Conservation (phyloP, 768 basidiomycete species). For the Paxillus rubicundulus region DNA sequence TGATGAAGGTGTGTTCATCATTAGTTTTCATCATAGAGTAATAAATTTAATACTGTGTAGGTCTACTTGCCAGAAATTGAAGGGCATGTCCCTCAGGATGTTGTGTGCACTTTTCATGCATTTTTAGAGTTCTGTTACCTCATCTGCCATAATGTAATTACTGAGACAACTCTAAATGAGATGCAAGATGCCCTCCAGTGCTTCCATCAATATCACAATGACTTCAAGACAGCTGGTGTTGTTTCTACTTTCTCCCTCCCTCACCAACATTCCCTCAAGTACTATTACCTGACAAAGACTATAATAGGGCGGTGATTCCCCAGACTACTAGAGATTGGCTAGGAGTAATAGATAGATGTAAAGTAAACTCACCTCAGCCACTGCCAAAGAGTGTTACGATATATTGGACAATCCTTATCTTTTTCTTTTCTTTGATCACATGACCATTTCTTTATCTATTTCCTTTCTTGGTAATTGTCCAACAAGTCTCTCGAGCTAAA, state of each 20-base stretch:
- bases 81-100: constrained; percentile 16
- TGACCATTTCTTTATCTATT: too few relatives aligned
- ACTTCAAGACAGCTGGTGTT: constrained; percentile 16
- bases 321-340: too few relatives aligned
- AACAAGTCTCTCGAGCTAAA: too few relatives aligned
- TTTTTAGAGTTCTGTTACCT: constrained; percentile 36
- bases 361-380: too few relatives aligned
- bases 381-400: too few relatives aligned
- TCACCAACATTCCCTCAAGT: constrained; percentile 30
- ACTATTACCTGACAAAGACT: too few relatives aligned
- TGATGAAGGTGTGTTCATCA: constrained; percentile 33
- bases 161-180: constrained; percentile 11
- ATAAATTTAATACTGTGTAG: not conserved
- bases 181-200: constrained; percentile 14
- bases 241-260: constrained; percentile 25
- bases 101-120: constrained; percentile 16
- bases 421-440: too few relatives aligned
- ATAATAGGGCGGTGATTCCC: too few relatives aligned
- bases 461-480: too few relatives aligned
- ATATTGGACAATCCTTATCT: too few relatives aligned
- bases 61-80: constrained; percentile 29
- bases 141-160: constrained; percentile 16
- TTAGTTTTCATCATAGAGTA: not conserved
- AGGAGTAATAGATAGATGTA: too few relatives aligned
- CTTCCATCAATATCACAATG: constrained; percentile 19